A percentile compares a stretch with the other conserved stretches of the same genome.
Conservation (phyloP, 257 asterid species). For the Plantago elongata region DNA sequence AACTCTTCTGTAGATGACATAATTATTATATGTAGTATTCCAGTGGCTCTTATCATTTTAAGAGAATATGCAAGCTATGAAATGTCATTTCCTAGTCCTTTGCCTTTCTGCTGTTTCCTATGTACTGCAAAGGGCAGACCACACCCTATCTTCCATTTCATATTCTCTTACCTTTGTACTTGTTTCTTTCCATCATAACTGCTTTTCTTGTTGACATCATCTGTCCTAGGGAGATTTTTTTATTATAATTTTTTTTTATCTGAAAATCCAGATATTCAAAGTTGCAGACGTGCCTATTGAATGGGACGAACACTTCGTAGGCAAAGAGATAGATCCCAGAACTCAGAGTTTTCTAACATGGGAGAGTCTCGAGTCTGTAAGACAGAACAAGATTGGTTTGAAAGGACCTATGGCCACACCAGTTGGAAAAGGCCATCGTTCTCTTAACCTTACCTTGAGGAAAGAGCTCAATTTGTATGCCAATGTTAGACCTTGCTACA, state of each 20-base stretch:
- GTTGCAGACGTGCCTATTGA: conserved; percentile 88
- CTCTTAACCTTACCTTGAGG: conserved; percentile 92
- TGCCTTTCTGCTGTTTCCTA: too few species aligned
- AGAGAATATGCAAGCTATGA: too few species aligned
- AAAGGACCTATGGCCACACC: conserved; percentile 99
- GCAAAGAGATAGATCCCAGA: conserved; percentile 81
- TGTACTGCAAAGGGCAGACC: too few species aligned
- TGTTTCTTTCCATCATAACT: neutral
- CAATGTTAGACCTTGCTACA: conserved; percentile 95
- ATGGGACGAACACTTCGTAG: conserved; percentile 95
- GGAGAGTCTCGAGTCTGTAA: conserved; percentile 94
- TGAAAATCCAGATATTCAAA: conserved; percentile 48
- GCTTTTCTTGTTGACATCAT: neutral
- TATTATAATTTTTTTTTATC: neutral
- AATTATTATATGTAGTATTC: too few species aligned
- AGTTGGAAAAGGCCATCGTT: conserved; percentile 94
- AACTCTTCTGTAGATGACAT: too few species aligned
- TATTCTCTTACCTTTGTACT: neutral
- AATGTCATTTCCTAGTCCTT: too few species aligned
- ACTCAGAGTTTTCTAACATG: conserved; percentile 94
- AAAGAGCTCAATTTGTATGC: conserved; percentile 91
- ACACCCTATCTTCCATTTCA: neutral
- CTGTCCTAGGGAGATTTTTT: neutral
- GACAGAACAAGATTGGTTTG: conserved; percentile 76
- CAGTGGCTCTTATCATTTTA: too few species aligned